These are phyloP conservation scores for Globisporangium parvum DNA, from an alignment of 352 stramenopile genomes.

Conservation along the genomic window DNA sequence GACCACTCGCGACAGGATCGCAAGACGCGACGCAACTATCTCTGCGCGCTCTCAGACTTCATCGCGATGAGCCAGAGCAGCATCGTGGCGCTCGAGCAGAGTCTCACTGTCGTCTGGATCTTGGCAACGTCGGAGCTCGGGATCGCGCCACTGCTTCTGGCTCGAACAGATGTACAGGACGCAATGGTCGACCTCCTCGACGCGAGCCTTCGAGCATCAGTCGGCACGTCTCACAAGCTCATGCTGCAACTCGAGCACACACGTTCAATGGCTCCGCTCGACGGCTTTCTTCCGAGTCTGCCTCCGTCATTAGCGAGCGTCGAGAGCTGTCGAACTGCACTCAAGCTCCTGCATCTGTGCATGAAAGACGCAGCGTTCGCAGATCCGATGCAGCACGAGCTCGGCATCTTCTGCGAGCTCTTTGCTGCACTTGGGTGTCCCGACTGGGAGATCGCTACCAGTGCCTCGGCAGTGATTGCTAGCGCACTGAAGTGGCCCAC, in stretches of 20 bases:
- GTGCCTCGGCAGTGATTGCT: neutral
- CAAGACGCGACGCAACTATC: neutral
- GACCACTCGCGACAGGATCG: neutral
- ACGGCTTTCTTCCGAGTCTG: constrained; percentile 1
- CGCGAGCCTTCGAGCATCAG: neutral
- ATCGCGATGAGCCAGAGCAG: neutral
- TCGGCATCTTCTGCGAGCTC: constrained; percentile 12
- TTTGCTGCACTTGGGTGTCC: constrained; percentile 15
- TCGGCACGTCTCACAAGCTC: constrained; percentile 6
- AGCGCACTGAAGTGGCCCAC: neutral
- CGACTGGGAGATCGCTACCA: constrained; percentile 6
- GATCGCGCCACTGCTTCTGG: neutral
- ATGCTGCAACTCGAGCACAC: neutral
- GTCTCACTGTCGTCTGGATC: constrained; percentile 1
- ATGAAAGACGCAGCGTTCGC: constrained; percentile 4
- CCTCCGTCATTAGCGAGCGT: neutral
- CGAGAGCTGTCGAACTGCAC: neutral
- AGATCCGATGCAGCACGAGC: constrained; percentile 8
- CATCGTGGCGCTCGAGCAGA: neutral
- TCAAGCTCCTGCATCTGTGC: constrained; percentile 6
- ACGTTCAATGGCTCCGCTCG: neutral
- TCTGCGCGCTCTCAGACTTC: constrained; percentile 6
- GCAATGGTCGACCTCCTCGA: constrained; percentile 9
- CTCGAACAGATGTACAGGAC: neutral
- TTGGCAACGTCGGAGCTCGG: constrained; percentile 4